Percentiles rank a stretch among this genome's conserved stretches.
These are phyloP conservation scores for Ramalina peruviana DNA, from an alignment of 495 filamentous ascomycete species.

Conservation along the genomic window DNA sequence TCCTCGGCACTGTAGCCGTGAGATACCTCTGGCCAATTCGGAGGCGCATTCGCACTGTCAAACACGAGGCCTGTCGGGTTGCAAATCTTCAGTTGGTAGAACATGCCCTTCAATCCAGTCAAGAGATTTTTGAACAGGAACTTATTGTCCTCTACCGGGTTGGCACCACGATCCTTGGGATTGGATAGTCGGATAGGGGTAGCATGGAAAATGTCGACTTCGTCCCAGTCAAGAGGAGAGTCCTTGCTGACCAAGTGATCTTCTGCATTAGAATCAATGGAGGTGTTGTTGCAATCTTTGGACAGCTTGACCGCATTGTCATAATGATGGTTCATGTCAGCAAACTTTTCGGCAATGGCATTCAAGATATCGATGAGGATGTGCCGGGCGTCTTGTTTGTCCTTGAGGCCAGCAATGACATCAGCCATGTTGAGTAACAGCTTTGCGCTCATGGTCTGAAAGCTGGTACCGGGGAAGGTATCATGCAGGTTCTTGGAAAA, in stretches of 20 bases:
- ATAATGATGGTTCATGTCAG: constrained; percentile 93
- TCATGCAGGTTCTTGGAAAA: constrained; percentile 96
- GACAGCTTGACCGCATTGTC: constrained; percentile 88
- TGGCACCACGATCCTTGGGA: constrained; percentile 76
- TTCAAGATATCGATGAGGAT: constrained; percentile 95
- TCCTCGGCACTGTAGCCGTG: constrained; percentile 97
- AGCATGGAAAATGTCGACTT: constrained; percentile 92
- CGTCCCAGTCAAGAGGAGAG: constrained; percentile 80
- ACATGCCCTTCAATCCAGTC: constrained; percentile 90
- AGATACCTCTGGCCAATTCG: constrained; percentile 90
- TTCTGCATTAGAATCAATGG: constrained; percentile 53
- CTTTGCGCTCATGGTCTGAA: constrained; percentile 99
- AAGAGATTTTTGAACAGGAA: constrained; percentile 98
- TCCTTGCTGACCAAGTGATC: constrained; percentile 73
- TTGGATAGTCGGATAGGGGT: constrained; percentile 93
- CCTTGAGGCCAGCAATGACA: constrained; percentile 77
- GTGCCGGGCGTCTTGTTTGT: constrained; percentile 86
- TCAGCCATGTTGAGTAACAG: constrained; percentile 94
- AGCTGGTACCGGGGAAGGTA: constrained; percentile 92
- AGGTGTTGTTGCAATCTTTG: constrained; percentile 50
- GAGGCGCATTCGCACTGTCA: constrained; percentile 62
- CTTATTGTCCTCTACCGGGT: constrained; percentile 95
- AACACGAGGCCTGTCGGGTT: constrained; percentile 56
- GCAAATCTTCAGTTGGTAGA: constrained; percentile 86
- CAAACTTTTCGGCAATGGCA: constrained; percentile 95